Percentiles rank a stretch among this genome's conserved stretches.
These are phyloP conservation scores for Fusarium mundagurra DNA, from an alignment of 2,329 filamentous ascomycete genomes.

Conservation along the genomic window DNA sequence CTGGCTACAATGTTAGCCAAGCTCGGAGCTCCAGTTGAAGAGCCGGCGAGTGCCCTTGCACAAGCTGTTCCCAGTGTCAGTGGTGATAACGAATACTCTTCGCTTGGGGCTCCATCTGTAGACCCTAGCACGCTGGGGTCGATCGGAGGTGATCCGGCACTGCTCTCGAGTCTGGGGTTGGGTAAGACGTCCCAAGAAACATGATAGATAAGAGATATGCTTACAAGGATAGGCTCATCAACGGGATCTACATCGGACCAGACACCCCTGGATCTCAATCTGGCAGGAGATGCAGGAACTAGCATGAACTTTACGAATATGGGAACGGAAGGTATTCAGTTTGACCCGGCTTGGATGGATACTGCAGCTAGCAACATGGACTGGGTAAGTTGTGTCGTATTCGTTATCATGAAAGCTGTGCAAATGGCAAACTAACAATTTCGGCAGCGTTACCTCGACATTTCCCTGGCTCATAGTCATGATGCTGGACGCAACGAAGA, in stretches of 20 bases:
- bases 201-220: conserved; percentile 11
- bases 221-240: conserved; percentile 31
- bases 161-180: conserved; percentile 36
- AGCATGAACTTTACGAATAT: conserved; percentile 37
- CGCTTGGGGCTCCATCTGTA: conserved; percentile 30
- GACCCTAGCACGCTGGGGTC: conserved; percentile 35
- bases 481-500: conserved; percentile 42
- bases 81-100: conserved; percentile 22
- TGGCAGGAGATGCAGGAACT: conserved; percentile 27
- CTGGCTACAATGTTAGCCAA: conserved; percentile 58
- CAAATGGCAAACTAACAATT: conserved; percentile 9
- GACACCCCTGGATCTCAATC: conserved; percentile 35
- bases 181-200: conserved; percentile 26
- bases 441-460: conserved; percentile 47
- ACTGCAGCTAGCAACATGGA: conserved; percentile 48
- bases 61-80: neutral
- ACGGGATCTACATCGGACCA: conserved; percentile 31
- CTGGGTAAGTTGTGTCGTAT: conserved; percentile 47
- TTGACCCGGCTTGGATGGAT: conserved; percentile 52
- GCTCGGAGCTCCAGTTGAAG: conserved; percentile 48
- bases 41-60: conserved; percentile 1
- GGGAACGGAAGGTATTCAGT: conserved; percentile 38
- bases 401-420: neutral
- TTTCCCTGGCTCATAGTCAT: conserved; percentile 47
- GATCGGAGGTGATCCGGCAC: conserved; percentile 30